phyloP scores from a whole-genome alignment of 768 basidiomycete species.

The Glaciozyma martinii region DNA sequence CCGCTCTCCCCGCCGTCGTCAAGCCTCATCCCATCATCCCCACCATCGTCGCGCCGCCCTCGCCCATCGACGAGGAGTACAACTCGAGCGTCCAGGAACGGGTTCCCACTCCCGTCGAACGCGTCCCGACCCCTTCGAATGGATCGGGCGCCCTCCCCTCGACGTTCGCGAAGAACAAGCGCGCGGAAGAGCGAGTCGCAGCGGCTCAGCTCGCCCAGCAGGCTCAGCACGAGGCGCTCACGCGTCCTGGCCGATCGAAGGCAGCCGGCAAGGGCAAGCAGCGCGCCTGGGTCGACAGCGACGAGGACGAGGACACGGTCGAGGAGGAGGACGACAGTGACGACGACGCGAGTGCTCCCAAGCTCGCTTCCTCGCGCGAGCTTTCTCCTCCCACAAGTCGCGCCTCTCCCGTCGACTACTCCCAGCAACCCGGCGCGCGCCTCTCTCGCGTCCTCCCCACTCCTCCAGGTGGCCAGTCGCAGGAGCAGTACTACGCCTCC shows the following conservation, averaged over 20 bases:
- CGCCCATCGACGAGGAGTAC: neutral
- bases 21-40: neutral
- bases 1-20: conserved; percentile 8
- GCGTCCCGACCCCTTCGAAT: conserved; percentile 28
- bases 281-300: conserved; percentile 73
- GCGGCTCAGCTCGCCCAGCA: conserved; percentile 70
- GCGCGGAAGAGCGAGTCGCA: conserved; percentile 74
- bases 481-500: neutral
- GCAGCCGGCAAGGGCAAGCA: conserved; percentile 49
- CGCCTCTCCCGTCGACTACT: neutral
- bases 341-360: conserved; percentile 16
- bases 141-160: conserved; percentile 54
- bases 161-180: conserved; percentile 77
- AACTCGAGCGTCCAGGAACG: no score
- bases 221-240: conserved; percentile 56
- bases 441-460: neutral
- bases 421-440: neutral
- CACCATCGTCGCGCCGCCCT: neutral
- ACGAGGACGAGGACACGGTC: conserved; percentile 52
- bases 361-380: conserved; percentile 1
- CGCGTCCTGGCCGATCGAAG: conserved; percentile 45
- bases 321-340: conserved; percentile 33
- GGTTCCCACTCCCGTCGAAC: neutral
- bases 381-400: neutral
- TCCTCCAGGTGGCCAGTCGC: neutral